Percentiles rank a stretch among this genome's conserved stretches.
phyloP scores from a whole-genome alignment of 352 stramenopile species.

The Aphanomyces invadans region DNA sequence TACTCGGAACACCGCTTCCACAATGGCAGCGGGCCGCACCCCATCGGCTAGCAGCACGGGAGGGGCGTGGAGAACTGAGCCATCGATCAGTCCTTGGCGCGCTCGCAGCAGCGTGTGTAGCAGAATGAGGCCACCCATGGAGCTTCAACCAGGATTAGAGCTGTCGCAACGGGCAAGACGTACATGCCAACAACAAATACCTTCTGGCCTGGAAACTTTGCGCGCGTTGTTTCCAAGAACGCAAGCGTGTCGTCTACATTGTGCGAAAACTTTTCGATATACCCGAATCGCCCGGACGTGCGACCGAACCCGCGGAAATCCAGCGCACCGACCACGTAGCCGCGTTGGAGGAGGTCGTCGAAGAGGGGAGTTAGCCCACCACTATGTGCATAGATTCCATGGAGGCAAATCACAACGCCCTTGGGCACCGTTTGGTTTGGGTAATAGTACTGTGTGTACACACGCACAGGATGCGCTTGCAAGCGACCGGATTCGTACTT shows the following conservation, averaged over 20 bases:
- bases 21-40: constrained; percentile 36
- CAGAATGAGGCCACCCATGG: constrained; percentile 56
- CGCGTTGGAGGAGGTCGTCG: constrained; percentile 51
- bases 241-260: constrained; percentile 58
- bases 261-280: constrained; percentile 53
- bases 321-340: constrained; percentile 57
- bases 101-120: constrained; percentile 48
- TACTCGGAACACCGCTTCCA: constrained; percentile 43
- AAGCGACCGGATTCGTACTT: not conserved
- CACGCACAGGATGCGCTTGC: not conserved
- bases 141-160: constrained; percentile 29
- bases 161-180: constrained; percentile 9
- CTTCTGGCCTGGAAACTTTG: constrained; percentile 59
- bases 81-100: constrained; percentile 44
- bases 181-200: constrained; percentile 64
- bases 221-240: constrained; percentile 49
- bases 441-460: constrained; percentile 23
- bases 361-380: constrained; percentile 64
- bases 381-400: constrained; percentile 70
- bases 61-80: constrained; percentile 64
- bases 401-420: constrained; percentile 56
- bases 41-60: constrained; percentile 57
- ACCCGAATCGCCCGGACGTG: constrained; percentile 63
- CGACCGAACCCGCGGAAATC: constrained; percentile 69
- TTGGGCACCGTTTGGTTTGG: constrained; percentile 10